Conservation (phyloP, 257 asterid genomes). For the Misopates orontium region DNA sequence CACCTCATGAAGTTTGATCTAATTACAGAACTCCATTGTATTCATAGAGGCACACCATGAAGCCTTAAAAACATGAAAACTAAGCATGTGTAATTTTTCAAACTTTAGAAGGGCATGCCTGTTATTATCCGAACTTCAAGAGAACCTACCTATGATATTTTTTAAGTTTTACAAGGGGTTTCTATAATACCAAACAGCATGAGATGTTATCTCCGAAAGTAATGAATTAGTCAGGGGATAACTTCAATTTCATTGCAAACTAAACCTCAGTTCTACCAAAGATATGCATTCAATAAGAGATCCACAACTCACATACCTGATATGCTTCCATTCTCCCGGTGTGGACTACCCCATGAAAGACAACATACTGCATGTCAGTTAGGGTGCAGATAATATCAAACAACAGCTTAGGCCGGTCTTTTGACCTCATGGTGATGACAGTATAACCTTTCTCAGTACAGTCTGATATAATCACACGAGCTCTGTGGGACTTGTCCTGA, state of each 20-base stretch:
- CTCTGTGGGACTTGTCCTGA: conserved; percentile 44
- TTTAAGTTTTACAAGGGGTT: no score
- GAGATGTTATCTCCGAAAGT: background rate
- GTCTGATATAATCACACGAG: conserved; percentile 57
- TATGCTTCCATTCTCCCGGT: conserved; percentile 68
- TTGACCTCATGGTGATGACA: conserved; percentile 68
- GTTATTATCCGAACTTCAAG: no score
- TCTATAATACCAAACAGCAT: no score
- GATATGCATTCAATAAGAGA: background rate
- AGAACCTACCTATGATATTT: no score
- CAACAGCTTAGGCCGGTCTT: conserved; percentile 78
- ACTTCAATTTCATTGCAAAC: background rate
- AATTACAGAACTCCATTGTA: no score
- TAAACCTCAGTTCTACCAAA: background rate
- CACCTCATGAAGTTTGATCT: no score
- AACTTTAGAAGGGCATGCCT: no score
- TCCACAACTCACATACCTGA: conserved; percentile 45
- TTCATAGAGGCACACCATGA: no score
- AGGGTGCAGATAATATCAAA: conserved; percentile 77
- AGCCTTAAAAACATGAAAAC: no score
- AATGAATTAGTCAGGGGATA: background rate
- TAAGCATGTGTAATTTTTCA: no score
- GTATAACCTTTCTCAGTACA: conserved; percentile 70
- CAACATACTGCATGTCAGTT: conserved; percentile 85
- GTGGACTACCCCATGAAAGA: conserved; percentile 79